These are phyloP conservation scores for Ceriops zippeliana DNA, from an alignment of 345 rosid species.

Conservation along the genomic window DNA sequence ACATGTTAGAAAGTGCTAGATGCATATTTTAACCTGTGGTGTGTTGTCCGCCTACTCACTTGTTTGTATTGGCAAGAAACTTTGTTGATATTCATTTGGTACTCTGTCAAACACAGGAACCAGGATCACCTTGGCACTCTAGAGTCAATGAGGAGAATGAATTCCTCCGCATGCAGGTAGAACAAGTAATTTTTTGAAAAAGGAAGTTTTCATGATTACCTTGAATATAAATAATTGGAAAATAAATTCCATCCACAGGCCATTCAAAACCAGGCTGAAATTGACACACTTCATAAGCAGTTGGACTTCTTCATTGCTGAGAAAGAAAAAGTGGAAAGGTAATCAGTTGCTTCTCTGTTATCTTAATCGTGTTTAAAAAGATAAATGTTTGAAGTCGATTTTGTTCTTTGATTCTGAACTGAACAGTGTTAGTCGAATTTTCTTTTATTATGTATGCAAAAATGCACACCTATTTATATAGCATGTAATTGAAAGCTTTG, in stretches of 20 bases:
- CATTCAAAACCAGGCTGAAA: constrained; percentile 76
- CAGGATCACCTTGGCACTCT: constrained; percentile 47
- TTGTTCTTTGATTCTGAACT: no score
- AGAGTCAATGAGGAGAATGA: constrained; percentile 73
- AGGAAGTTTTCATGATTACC: not conserved
- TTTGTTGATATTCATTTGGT: not conserved
- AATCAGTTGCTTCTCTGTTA: not conserved
- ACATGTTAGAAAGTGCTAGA: no score
- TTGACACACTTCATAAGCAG: constrained; percentile 62
- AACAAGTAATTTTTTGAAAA: not conserved
- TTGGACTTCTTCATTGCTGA: constrained; percentile 61
- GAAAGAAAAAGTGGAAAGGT: constrained; percentile 76
- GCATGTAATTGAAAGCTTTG: no score
- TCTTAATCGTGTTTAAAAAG: not conserved
- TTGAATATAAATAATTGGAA: not conserved
- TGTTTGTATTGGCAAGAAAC: not conserved
- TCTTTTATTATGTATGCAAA: no score
- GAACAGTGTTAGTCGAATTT: no score
- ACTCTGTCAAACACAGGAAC: constrained; percentile 36
- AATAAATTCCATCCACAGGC: constrained; percentile 34
- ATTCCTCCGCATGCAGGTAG: constrained; percentile 83
- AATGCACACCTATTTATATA: no score
- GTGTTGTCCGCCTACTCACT: not conserved
- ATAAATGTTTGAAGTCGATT: not conserved
- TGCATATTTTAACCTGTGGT: not conserved